Evolutionary conservation across 345 rosid species (phyloP).

Genomic region (Lepidium didymum): DNA sequence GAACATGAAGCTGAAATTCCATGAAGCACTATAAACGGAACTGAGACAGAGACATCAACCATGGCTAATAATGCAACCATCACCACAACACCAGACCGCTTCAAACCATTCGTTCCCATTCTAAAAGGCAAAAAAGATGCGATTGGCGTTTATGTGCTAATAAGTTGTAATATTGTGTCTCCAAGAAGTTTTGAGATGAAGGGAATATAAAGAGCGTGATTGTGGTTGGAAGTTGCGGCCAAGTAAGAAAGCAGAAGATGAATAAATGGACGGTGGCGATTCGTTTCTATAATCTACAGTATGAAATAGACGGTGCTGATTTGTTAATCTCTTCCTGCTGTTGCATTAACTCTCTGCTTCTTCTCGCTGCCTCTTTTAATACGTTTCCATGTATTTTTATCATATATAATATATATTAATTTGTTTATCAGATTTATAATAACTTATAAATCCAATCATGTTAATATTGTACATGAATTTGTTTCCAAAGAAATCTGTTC

Average conservation of each 20-base stretch:
- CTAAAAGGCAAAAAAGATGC: neutral
- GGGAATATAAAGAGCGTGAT: constrained; percentile 13
- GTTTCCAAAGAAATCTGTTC: neutral
- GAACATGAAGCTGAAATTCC: constrained; percentile 61
- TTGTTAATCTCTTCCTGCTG: neutral
- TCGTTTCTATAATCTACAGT: neutral
- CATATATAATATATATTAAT: no score
- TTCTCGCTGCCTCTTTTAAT: constrained; percentile 7
- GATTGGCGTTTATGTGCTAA: constrained; percentile 3
- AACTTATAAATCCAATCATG: neutral
- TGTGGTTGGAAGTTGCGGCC: constrained; percentile 26
- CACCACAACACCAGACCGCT: constrained; percentile 3
- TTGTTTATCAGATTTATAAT: no score
- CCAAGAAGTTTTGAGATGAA: constrained; percentile 17
- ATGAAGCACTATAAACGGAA: constrained; percentile 72
- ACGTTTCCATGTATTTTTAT: neutral
- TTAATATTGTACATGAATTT: neutral
- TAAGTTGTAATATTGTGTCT: neutral
- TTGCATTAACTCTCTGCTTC: constrained; percentile 8
- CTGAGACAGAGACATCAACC: constrained; percentile 39
- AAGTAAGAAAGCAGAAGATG: neutral
- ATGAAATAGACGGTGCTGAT: neutral
- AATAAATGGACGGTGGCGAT: constrained; percentile 3
- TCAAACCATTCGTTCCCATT: constrained; percentile 4
- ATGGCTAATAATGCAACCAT: constrained; percentile 6